phyloP scores from a whole-genome alignment of 192 early-diverging fungal genomes.

The Thamnidium elegans region DNA sequence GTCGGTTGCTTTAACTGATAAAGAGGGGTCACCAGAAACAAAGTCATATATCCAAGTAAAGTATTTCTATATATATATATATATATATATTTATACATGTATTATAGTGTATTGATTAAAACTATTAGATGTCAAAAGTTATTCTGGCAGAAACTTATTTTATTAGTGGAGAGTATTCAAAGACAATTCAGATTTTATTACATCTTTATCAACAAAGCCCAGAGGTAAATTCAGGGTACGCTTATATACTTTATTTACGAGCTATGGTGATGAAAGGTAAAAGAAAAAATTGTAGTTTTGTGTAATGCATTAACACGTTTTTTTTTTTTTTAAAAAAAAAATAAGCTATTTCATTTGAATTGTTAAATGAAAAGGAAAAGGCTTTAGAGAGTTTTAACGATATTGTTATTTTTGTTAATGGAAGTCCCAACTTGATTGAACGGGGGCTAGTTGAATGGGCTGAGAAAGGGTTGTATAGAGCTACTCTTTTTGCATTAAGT shows the following conservation, averaged over 20 bases:
- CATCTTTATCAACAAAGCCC: constrained; percentile 28
- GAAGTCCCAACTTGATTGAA: constrained; percentile 19
- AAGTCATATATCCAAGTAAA: constrained; percentile 13
- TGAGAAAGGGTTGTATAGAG: constrained; percentile 67
- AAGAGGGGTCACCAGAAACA: neutral
- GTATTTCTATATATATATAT: no score
- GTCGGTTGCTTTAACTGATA: constrained; percentile 11
- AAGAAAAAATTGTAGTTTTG: neutral
- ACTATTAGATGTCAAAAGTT: constrained; percentile 39
- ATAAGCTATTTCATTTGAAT: constrained; percentile 46
- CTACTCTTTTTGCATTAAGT: constrained; percentile 46
- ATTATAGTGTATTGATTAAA: neutral
- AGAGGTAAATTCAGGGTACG: constrained; percentile 46
- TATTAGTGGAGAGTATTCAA: constrained; percentile 44
- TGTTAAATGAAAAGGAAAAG: constrained; percentile 33
- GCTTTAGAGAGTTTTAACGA: constrained; percentile 53
- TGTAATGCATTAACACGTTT: neutral
- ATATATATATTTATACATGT: no score
- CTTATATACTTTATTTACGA: constrained; percentile 51
- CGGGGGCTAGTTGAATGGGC: constrained; percentile 52
- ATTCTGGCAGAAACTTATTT: constrained; percentile 61
- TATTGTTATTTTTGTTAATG: constrained; percentile 43
- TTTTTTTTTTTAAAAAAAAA: neutral
- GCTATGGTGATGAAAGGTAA: constrained; percentile 55
- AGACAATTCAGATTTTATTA: constrained; percentile 40